phyloP scores from a whole-genome alignment of 768 basidiomycete species.

The Termitomyces sp. region DNA sequence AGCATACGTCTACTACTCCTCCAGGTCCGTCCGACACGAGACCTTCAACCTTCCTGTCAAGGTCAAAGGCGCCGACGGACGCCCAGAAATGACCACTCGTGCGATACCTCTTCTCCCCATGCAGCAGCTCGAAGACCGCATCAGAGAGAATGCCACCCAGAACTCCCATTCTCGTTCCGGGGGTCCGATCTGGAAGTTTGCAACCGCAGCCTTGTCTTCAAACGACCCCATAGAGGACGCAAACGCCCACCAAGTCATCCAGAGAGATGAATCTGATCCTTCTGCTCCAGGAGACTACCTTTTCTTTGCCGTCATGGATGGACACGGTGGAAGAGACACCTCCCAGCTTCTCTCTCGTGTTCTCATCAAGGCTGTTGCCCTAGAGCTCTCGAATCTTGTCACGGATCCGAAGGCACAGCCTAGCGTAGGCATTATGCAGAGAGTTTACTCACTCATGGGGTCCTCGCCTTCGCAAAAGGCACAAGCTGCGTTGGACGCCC shows the following conservation, averaged over 20 bases:
- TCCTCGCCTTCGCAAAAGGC: slow-evolving; percentile 23
- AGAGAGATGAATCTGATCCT: slow-evolving; percentile 56
- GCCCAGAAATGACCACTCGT: slow-evolving; percentile 47
- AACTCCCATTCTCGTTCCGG: slow-evolving; percentile 44
- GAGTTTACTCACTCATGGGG: slow-evolving; percentile 37
- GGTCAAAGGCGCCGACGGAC: slow-evolving; percentile 56
- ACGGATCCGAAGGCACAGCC: slow-evolving; percentile 28
- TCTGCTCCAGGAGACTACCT: slow-evolving; percentile 66
- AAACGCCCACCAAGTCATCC: slow-evolving; percentile 63
- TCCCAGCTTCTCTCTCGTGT: slow-evolving; percentile 79
- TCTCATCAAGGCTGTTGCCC: slow-evolving; percentile 78
- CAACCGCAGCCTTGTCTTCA: slow-evolving; percentile 75
- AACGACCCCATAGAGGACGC: slow-evolving; percentile 95
- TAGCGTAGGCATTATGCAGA: slow-evolving; percentile 28
- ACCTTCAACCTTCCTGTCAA: slow-evolving; percentile 61
- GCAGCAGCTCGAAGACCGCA: slow-evolving; percentile 49
- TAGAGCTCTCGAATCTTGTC: slow-evolving; percentile 63
- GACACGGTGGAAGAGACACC: slow-evolving; percentile 83
- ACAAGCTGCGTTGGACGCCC: slow-evolving; percentile 24
- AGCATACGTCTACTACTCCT: slow-evolving; percentile 55
- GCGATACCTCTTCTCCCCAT: slow-evolving; percentile 55
- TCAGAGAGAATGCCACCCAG: slow-evolving; percentile 49
- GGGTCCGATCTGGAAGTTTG: slow-evolving; percentile 67
- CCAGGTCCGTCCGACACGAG: slow-evolving; percentile 33
- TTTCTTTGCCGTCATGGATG: slow-evolving; percentile 90